Percentiles rank a stretch among this genome's conserved stretches.
Conservation (phyloP, 345 rosid genomes). For the Bruguiera sexangula region DNA sequence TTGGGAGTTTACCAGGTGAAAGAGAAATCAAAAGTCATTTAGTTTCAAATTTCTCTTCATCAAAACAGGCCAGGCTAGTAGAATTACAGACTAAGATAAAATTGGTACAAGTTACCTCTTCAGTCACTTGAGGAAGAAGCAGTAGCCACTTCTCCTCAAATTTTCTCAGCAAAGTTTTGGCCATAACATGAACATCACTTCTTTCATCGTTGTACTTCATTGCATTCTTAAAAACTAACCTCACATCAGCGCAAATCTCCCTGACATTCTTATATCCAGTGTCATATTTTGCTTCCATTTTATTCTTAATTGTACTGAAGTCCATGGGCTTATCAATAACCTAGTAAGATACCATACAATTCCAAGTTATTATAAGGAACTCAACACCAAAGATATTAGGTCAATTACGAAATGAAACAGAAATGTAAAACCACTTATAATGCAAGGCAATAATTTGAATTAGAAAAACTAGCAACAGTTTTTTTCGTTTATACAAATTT, state of each 20-base stretch:
- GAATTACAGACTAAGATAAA: background rate
- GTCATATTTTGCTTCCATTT: conserved; percentile 84
- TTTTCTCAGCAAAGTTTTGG: conserved; percentile 67
- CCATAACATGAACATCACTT: conserved; percentile 75
- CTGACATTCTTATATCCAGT: conserved; percentile 67
- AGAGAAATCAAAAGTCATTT: background rate
- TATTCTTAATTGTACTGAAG: conserved; percentile 73
- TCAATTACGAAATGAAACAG: background rate
- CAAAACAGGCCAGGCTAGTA: background rate
- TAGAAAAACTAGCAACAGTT: no score
- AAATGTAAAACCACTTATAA: background rate
- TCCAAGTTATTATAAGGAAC: background rate
- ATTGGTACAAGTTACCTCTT: conserved; percentile 51
- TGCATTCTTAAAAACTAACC: conserved; percentile 85
- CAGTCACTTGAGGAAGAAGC: conserved; percentile 69
- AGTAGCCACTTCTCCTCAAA: conserved; percentile 91
- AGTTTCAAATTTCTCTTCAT: background rate
- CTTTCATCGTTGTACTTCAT: conserved; percentile 81
- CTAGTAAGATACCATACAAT: conserved; percentile 20
- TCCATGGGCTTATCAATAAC: conserved; percentile 97
- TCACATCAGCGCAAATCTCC: conserved; percentile 78
- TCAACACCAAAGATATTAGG: background rate
- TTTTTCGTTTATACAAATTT: no score
- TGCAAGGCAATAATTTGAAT: no score
- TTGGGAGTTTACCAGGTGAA: background rate